Evolutionary conservation across 805 yeast species (phyloP), one percentile per base, ranked within the genome.

Genomic region (Cyberlindnera xylosilytica): DNA sequence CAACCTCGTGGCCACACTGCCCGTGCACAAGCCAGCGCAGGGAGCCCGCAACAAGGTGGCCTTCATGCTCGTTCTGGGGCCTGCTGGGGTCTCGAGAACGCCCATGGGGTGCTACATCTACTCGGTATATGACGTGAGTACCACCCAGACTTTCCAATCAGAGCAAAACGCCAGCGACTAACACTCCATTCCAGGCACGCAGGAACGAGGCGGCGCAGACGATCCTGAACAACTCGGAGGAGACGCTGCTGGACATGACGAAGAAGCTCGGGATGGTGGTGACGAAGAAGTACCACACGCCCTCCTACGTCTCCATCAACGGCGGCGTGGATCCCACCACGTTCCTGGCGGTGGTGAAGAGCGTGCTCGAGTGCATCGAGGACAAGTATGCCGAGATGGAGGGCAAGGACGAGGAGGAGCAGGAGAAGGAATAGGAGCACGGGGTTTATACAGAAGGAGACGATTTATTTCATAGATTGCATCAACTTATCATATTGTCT

Each of bases 281-380:
- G 0, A 59, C 68, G 4, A 66, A 64, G 45, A 72, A 66, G 44
- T 72, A 63, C 42, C 51, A 53, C 3, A 51, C 57, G 12, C 80
- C 80, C 2, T 57, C 69, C 15, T 76, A 76, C 49, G 74, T 73
- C 4, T 64, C 69, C 46, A 44, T 73, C 7, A 69, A 68, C 46
- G 79, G 77, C 0, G 47, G 55, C 15, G 57, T 72, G 23, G 53
- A 56, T 2, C 41, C 61, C 7, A 66, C 64, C 15, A 70, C 71
- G 19, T 56, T 64, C 29, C 31, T 65, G 5, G 41, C 43, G 2
- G 51, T 58, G 27, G 55, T 64, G 6, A 64, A 57, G 38, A 56
- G 53, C 15, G 47, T 65, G 0, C 38, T 67, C 4, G 49, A 53
- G 3, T 41, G 57, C 19, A 60, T 72, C 12, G 67, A 66, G 15